Evolutionary conservation across 192 early-diverging fungal species (phyloP), one percentile per base, ranked within the genome.

Genomic region (Dissophora globulifera): DNA sequence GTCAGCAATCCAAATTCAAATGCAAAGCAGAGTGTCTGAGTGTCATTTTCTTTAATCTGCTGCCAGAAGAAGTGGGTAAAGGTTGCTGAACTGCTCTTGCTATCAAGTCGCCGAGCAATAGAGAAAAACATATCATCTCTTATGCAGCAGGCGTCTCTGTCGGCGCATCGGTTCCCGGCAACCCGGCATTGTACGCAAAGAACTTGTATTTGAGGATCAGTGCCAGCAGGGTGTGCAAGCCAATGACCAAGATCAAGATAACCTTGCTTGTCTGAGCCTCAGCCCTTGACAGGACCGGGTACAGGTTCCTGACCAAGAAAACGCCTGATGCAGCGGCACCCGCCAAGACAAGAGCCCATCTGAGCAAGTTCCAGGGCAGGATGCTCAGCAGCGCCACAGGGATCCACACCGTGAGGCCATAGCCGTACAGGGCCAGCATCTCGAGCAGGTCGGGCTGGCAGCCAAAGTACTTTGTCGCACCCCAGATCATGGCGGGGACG

Each of bases 391-490:
- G 49, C 15, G 95, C 87, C 27, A 95, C 89, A 12, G 95, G 96
- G 49, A 99, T 88, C 96, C 96, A 99, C 31, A 96, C 79, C 8
- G 93, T 86, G 78, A 98, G 79, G 2, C 89, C 88, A 67, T 99
- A 99, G 9, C 96, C 98, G 80, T 95, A 96, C 19, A 96, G 82
- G 67, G 90, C 88, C 19, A 96, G 53, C 57, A 94, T 85, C 76
- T 97, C 93, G 35, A 99, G 70, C 13, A 99, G 78, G 19, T 84
- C 88, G 11, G 93, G 91, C 17, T 88, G 85, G 69, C 89, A 89
- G 25, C 90, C 91, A 83, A 90, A 94, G 63, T 97, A 99, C 64
- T 91, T 93, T 47, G 91, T 89, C 0, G 92, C 63, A 3, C 69
- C 90, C 88, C 94, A 99, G 16, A 98, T 79, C 27, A 92, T 57